Percentiles rank a stretch among this genome's conserved stretches.
phyloP scores from a whole-genome alignment of 2,329 filamentous ascomycete genomes.

The Metarhizium anisopliae region DNA sequence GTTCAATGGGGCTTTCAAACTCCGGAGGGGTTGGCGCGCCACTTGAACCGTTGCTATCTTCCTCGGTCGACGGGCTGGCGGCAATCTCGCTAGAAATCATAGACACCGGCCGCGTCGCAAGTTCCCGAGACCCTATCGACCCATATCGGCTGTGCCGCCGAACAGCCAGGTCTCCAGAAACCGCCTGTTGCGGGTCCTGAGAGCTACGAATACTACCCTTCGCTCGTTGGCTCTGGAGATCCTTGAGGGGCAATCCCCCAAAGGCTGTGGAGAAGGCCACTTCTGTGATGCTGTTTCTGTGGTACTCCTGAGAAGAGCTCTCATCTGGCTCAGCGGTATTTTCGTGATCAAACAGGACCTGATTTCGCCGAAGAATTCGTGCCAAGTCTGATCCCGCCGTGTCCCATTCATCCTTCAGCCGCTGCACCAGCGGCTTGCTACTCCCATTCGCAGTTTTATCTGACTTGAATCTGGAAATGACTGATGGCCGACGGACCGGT shows the following conservation, averaged over 20 bases:
- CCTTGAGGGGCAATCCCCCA: slow-evolving; percentile 26
- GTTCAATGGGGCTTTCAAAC: slow-evolving; percentile 22
- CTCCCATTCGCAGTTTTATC: slow-evolving; percentile 19
- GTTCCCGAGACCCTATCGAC: slow-evolving; percentile 4
- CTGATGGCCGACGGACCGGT: slow-evolving; percentile 22
- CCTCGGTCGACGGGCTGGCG: slow-evolving; percentile 26
- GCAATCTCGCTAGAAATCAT: slow-evolving; percentile 25
- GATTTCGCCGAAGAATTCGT: slow-evolving; percentile 27
- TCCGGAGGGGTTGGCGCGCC: slow-evolving; percentile 29
- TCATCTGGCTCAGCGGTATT: slow-evolving; percentile 12
- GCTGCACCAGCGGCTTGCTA: slow-evolving; percentile 25
- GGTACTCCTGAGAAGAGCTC: slow-evolving; percentile 13
- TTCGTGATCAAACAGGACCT: slow-evolving; percentile 16
- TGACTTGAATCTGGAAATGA: slow-evolving; percentile 24
- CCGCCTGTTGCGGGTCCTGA: slow-evolving; percentile 4
- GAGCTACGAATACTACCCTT: slow-evolving; percentile 12
- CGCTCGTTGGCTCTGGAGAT: slow-evolving; percentile 18
- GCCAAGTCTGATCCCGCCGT: slow-evolving; percentile 22
- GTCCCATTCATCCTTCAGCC: slow-evolving; percentile 31
- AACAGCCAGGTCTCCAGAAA: neutral
- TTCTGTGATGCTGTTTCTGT: slow-evolving; percentile 15
- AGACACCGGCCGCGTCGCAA: slow-evolving; percentile 7
- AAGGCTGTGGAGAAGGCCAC: slow-evolving; percentile 22
- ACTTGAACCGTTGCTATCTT: slow-evolving; percentile 21
- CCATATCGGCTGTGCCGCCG: slow-evolving; percentile 6